Evolutionary conservation across 179 eudicot species (phyloP), one percentile per base, ranked within the genome.

Genomic region (Vitellaria paradoxa): DNA sequence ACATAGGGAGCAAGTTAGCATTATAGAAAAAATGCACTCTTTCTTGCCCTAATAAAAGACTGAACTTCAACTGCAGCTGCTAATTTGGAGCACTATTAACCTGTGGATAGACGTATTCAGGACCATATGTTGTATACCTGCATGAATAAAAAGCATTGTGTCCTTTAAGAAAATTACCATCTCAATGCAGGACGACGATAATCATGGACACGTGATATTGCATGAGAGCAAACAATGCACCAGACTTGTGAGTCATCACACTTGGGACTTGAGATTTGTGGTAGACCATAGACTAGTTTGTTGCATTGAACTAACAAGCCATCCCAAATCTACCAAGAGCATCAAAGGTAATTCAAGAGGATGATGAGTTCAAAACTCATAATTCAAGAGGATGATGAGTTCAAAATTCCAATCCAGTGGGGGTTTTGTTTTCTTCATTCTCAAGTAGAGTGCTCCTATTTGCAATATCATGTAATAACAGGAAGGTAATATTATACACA

Each of bases 31-130:
- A 14, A 47, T 12, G 67, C 67, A 49, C 5, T 11, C 55, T 68
- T 50, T 65, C 65, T 65, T 42, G 40, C 24, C 13, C 52, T 21
- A 65, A 72, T 24, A 55, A 42, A 45, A 71, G 17, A 56, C 7
- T 52, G 17, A 69, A 67, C 72, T 65, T 23, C 45, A 53, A 65
- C 26, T 62, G 53, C 68, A 59, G 42, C 65, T 20, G 60, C 76
- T 20, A 75, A 17, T 74, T 78, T 72, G 68, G 64, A 82, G 46
- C 57, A 18, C 46, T 74, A 75, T 62, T 64, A 78, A 93, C 99
- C 97, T 95, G 97, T 67, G 88, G 77, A 69, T 93, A 95, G 75
- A 85, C 81, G 81, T 86, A 90, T 68, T 95, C 99, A 76, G 93
- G 88, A 74, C 84, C 88, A 86, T 91, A 93, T 64, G 93, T 81